Percentiles rank a stretch among this genome's conserved stretches.
phyloP scores from a whole-genome alignment of 768 basidiomycete species.

The Saitozyma sp. region DNA sequence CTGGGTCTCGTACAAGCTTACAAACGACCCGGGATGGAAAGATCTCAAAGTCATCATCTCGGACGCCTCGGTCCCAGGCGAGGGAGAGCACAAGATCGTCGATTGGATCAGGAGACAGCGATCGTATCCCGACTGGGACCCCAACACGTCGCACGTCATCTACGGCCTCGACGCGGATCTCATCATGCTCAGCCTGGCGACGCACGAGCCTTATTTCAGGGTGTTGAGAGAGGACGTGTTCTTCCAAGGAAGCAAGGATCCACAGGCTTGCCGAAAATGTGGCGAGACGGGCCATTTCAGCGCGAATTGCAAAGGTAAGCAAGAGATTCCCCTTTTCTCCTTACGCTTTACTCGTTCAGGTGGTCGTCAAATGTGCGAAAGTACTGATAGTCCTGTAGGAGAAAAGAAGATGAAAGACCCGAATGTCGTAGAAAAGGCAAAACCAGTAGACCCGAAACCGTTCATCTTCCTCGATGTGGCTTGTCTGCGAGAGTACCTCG shows the following conservation, averaged over 20 bases:
- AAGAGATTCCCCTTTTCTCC: not conserved
- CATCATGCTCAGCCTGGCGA: conserved; percentile 96
- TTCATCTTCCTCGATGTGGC: conserved; percentile 99
- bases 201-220: conserved; percentile 96
- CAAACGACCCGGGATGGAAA: conserved; percentile 94
- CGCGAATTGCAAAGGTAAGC: conserved; percentile 79
- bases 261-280: conserved; percentile 82
- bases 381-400: conserved; percentile 52
- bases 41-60: conserved; percentile 95
- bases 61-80: conserved; percentile 94
- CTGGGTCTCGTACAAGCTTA: conserved; percentile 95
- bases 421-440: conserved; percentile 56
- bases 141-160: conserved; percentile 94
- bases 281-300: conserved; percentile 94
- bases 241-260: conserved; percentile 68
- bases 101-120: conserved; percentile 93
- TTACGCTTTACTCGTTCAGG: not conserved
- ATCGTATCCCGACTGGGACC: conserved; percentile 80
- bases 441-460: conserved; percentile 74
- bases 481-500: conserved; percentile 93
- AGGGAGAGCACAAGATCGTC: conserved; percentile 99
- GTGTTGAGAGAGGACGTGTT: conserved; percentile 99
- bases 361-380: not conserved
- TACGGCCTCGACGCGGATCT: conserved; percentile 99
- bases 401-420: conserved; percentile 62